Conservation (phyloP, 2,329 filamentous ascomycete genomes). For the Paecilomyces sp. region DNA sequence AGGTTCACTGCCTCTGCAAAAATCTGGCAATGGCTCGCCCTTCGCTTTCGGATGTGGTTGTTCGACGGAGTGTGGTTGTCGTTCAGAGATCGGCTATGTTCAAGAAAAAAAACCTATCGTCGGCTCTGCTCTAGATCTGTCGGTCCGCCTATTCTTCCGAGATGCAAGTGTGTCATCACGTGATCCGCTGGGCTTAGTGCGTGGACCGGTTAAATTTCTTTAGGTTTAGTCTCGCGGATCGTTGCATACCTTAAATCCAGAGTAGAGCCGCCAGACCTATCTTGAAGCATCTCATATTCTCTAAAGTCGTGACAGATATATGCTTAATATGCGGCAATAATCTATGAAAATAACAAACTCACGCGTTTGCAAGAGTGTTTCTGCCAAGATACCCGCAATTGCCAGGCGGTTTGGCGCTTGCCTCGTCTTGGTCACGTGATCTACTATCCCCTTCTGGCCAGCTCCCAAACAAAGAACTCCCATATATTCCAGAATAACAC, state of each 20-base stretch:
- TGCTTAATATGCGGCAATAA: too few relatives aligned
- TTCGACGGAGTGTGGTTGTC: background rate
- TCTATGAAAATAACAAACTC: too few relatives aligned
- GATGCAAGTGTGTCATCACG: background rate
- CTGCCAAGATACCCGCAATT: too few relatives aligned
- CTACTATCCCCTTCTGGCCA: too few relatives aligned
- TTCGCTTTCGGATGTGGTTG: background rate
- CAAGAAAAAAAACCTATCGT: background rate
- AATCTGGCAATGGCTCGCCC: constrained; percentile 1
- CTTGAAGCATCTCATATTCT: too few relatives aligned
- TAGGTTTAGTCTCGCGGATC: background rate
- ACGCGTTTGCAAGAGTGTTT: too few relatives aligned
- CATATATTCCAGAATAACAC: too few relatives aligned
- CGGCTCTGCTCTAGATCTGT: background rate
- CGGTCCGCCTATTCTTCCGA: background rate
- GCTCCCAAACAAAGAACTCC: too few relatives aligned
- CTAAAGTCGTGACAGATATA: too few relatives aligned
- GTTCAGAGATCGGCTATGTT: background rate
- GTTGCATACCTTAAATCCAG: background rate
- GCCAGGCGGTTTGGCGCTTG: too few relatives aligned
- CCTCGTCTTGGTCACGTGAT: too few relatives aligned
- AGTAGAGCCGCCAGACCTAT: background rate
- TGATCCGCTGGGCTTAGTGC: background rate
- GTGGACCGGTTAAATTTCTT: background rate
- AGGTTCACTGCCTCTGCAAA: constrained; percentile 2